Conservation (phyloP, 805 yeast species). For the Candida parachauliodes region DNA sequence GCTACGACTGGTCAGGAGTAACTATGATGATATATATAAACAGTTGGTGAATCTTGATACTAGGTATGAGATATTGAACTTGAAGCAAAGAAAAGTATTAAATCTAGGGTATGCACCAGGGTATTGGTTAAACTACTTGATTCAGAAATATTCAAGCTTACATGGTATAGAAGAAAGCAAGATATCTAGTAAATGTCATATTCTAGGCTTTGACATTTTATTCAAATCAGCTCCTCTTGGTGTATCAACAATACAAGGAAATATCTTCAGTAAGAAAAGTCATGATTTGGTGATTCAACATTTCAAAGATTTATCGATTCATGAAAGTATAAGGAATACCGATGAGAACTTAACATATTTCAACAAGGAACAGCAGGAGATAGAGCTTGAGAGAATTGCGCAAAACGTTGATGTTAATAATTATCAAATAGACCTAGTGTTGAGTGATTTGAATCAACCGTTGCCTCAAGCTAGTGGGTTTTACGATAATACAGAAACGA, state of each 20-base stretch:
- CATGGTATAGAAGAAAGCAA: slow-evolving; percentile 23
- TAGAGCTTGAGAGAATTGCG: slow-evolving; percentile 19
- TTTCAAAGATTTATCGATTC: slow-evolving; percentile 25
- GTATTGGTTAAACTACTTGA: slow-evolving; percentile 34
- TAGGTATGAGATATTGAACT: slow-evolving; percentile 24
- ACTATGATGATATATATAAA: slow-evolving; percentile 14
- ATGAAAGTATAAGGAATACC: slow-evolving; percentile 8
- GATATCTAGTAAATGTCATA: slow-evolving; percentile 27
- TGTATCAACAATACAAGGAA: slow-evolving; percentile 79
- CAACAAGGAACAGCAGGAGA: slow-evolving; percentile 24
- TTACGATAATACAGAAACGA: slow-evolving; percentile 31
- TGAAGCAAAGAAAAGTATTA: slow-evolving; percentile 26
- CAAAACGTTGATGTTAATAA: slow-evolving; percentile 4
- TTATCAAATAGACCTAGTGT: slow-evolving; percentile 32
- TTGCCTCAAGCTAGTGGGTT: slow-evolving; percentile 35
- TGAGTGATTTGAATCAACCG: slow-evolving; percentile 34
- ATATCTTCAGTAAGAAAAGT: slow-evolving; percentile 58
- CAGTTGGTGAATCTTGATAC: slow-evolving; percentile 17
- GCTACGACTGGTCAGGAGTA: neutral
- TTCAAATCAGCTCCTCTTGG: slow-evolving; percentile 80
- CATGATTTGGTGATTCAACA: slow-evolving; percentile 21
- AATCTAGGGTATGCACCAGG: slow-evolving; percentile 43
- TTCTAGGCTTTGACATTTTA: slow-evolving; percentile 53
- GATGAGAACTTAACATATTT: slow-evolving; percentile 21
- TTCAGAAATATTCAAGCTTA: slow-evolving; percentile 21